Evolutionary conservation across 352 stramenopile species (phyloP).

Genomic region (Nothophytophthora sp.): DNA sequence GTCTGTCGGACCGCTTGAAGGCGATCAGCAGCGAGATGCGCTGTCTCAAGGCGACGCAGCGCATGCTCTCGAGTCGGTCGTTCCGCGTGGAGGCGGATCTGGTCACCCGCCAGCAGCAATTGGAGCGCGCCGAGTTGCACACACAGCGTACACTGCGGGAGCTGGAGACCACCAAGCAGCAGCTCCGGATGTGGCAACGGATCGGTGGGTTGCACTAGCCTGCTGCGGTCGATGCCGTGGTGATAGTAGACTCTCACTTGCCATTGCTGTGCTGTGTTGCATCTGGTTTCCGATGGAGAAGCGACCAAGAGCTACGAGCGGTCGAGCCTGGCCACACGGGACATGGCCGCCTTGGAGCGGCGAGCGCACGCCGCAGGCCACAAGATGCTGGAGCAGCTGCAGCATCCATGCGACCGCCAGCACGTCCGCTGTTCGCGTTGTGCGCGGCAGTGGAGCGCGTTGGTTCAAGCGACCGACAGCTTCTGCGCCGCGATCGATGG

Average conservation of each 20-base stretch:
- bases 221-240: not conserved
- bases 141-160: constrained; percentile 22
- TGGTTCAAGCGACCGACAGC: constrained; percentile 8
- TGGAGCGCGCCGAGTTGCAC: constrained; percentile 14
- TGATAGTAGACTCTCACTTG: not conserved
- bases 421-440: constrained; percentile 12
- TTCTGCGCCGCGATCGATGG: constrained; percentile 3
- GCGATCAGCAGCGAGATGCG: constrained; percentile 26
- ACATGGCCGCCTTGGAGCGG: constrained; percentile 5
- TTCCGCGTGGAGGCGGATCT: constrained; percentile 33
- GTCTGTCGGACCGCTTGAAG: constrained; percentile 14
- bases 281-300: constrained; percentile 9
- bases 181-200: constrained; percentile 32
- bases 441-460: constrained; percentile 8
- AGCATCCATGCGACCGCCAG: not conserved
- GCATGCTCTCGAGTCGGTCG: constrained; percentile 33
- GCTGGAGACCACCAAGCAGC: constrained; percentile 17
- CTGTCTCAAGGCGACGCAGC: constrained; percentile 20
- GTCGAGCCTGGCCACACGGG: constrained; percentile 6
- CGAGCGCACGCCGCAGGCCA: constrained; percentile 5
- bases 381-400: constrained; percentile 18
- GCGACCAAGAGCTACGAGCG: constrained; percentile 17
- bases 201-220: constrained; percentile 28
- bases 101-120: constrained; percentile 24
- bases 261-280: too few species aligned